Evolutionary conservation across 257 asterid species (phyloP), one percentile per base, ranked within the genome.

Genomic region (Solanum habrochaites): DNA sequence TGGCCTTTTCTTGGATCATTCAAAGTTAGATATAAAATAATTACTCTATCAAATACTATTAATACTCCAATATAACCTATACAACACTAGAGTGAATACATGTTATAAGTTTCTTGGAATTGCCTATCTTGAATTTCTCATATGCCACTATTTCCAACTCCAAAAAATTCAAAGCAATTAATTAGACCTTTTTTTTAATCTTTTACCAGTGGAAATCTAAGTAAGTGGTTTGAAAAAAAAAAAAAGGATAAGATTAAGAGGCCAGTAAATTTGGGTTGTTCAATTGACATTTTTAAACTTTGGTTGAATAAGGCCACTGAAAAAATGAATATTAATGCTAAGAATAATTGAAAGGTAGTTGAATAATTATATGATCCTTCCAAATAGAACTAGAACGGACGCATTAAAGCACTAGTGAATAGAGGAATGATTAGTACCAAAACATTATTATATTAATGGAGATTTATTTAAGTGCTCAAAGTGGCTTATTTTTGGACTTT

Each of bases 91-190:
- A 32, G 71, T 71, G 47, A 32, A 66, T 72, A 72, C 29, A 35
- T 72, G 27, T 7, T 37, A 37, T 25, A 67, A 67, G 37, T 18
- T 64, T 67, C 86, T 88, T 78, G 90, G 88, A 88, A 88, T 85
- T 64, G 7, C 42, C 64, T n/a, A 32, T 74, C 35, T 64, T 32
- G 73, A 72, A 75, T 64, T n/a, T 67, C 73, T 35, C 21, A 86
- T 31, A 20, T 25, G 1, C 45, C 37, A 64, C 64, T 52, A 82
- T 75, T 64, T 3, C 32, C 43, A 77, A 85, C 20, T 40, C 13
- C 27, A 16, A 40, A 29, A 52, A 16, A 21, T 52, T 29, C 52
- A 72, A 47, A 49, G 9, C 58, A 83, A 87, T 49, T 64, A 81
- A 81, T 81, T 29, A 56, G n/a, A 80, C 5, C 23, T 2, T 39